A percentile compares a stretch with the other conserved stretches of the same genome.
Conservation (phyloP, 148 eudicot species). For the Arctostaphylos glauca region DNA sequence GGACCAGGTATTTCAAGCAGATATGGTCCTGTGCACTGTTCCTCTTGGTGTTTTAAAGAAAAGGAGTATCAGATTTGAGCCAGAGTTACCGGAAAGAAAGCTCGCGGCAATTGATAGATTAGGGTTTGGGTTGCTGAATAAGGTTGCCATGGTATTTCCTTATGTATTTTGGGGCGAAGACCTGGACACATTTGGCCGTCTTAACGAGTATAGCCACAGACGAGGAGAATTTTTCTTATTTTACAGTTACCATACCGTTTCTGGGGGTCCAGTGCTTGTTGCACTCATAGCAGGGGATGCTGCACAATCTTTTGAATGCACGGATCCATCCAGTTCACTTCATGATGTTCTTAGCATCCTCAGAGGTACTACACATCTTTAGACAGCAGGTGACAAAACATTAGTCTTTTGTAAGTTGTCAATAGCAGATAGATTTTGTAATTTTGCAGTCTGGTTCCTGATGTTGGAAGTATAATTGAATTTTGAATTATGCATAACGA, state of each 20-base stretch:
- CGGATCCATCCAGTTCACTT: conserved; percentile 55
- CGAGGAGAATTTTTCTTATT: conserved; percentile 87
- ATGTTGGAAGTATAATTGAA: not conserved
- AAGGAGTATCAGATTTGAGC: conserved; percentile 62
- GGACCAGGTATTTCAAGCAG: conserved; percentile 74
- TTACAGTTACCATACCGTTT: conserved; percentile 88
- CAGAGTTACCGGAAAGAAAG: conserved; percentile 74
- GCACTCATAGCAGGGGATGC: conserved; percentile 92
- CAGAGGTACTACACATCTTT: conserved; percentile 55
- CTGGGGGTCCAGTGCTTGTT: conserved; percentile 82
- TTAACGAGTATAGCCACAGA: conserved; percentile 46
- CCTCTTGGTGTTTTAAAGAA: conserved; percentile 88
- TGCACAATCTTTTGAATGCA: conserved; percentile 64
- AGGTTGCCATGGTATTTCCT: conserved; percentile 92
- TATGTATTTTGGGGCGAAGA: conserved; percentile 91
- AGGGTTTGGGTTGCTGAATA: conserved; percentile 93
- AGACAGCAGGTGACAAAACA: conserved; percentile 15
- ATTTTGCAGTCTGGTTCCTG: not conserved
- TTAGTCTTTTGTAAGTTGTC: not conserved
- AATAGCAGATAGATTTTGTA: not conserved
- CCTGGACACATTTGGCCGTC: conserved; percentile 86
- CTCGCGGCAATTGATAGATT: conserved; percentile 73
- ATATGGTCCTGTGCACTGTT: conserved; percentile 76
- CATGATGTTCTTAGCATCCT: conserved; percentile 72
- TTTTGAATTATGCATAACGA: not conserved